phyloP scores from a whole-genome alignment of 2,329 filamentous ascomycete genomes.

The Trichoderma sp. region DNA sequence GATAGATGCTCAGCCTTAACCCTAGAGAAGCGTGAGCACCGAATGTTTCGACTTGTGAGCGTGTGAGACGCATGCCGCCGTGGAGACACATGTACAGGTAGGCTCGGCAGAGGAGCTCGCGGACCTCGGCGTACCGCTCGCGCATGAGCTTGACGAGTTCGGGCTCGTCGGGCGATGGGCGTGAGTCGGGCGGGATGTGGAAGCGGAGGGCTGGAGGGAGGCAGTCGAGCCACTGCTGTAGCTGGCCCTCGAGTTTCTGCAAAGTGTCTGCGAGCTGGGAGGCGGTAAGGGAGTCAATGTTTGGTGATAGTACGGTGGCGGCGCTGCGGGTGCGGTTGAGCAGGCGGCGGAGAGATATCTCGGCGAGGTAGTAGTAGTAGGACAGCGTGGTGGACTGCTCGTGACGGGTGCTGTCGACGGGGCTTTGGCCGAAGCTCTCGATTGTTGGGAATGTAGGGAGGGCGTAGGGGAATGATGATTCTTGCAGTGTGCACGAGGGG shows the following conservation, averaged over 20 bases:
- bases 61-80: not conserved
- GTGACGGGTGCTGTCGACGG: not conserved
- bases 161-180: not conserved
- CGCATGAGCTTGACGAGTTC: slow-evolving; percentile 1
- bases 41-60: not conserved
- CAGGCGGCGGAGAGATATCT: not conserved
- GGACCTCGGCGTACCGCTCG: not conserved
- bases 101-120: not conserved
- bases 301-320: not conserved
- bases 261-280: not conserved
- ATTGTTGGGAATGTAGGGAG: not conserved
- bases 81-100: slow-evolving; percentile 11
- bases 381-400: not conserved
- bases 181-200: not conserved
- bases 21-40: not conserved
- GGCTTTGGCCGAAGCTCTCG: not conserved
- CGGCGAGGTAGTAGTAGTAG: slow-evolving; percentile 5
- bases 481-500: not conserved
- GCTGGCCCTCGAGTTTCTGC: not conserved
- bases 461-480: slow-evolving; percentile 3
- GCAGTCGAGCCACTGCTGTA: slow-evolving; percentile 1
- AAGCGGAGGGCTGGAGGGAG: not conserved
- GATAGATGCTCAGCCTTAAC: not conserved
- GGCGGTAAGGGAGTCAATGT: not conserved
- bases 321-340: slow-evolving; percentile 7